A percentile compares a stretch with the other conserved stretches of the same genome.
phyloP scores from a whole-genome alignment of 805 yeast species.

The Candida nanaspora region DNA sequence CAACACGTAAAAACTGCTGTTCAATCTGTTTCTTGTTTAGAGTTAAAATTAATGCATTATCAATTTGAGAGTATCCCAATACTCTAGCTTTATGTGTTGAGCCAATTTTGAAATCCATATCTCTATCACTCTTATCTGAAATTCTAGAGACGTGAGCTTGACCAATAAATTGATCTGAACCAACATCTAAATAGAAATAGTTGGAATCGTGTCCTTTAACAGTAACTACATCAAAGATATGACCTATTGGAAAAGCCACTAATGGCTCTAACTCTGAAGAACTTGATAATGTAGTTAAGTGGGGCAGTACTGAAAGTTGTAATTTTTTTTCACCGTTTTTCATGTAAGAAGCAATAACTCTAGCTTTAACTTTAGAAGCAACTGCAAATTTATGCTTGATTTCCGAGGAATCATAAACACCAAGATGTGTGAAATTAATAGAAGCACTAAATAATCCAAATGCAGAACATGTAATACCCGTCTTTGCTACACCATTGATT shows the following conservation, averaged over 20 bases:
- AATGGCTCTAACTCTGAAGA: conserved; percentile 38
- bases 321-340: conserved; percentile 48
- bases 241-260: conserved; percentile 77
- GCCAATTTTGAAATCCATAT: conserved; percentile 49
- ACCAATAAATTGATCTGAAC: conserved; percentile 48
- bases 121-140: conserved; percentile 38
- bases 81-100: conserved; percentile 73
- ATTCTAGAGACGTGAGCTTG: conserved; percentile 74
- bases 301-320: conserved; percentile 57
- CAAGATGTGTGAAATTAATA: conserved; percentile 59
- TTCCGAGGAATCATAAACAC: conserved; percentile 33
- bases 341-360: conserved; percentile 53
- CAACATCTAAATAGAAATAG: conserved; percentile 52
- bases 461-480: conserved; percentile 67
- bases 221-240: conserved; percentile 48
- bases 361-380: conserved; percentile 62
- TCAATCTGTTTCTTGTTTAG: conserved; percentile 59
- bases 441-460: conserved; percentile 73
- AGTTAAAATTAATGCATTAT: conserved; percentile 60
- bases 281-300: conserved; percentile 31
- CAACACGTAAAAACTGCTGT: conserved; percentile 56
- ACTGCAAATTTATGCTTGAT: conserved; percentile 57
- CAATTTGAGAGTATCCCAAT: conserved; percentile 59
- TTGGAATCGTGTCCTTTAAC: conserved; percentile 53
- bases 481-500: conserved; percentile 46